Evolutionary conservation across 108 stramenopile genomes (phyloP).

Genomic region (Cyclostephanos tholiformis): DNA sequence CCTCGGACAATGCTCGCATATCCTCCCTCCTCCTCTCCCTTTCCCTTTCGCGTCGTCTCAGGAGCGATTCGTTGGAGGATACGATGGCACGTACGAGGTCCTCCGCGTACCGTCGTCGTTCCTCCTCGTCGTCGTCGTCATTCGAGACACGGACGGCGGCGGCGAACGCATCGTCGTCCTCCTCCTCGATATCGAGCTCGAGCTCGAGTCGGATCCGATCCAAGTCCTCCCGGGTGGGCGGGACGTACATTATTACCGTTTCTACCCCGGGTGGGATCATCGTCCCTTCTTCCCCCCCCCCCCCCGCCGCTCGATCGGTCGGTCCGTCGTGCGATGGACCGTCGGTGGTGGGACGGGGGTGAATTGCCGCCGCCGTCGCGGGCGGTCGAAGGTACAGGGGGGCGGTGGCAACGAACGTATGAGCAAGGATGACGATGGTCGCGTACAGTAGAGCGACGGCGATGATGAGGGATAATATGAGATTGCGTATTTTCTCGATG

Average conservation of each 20-base stretch:
- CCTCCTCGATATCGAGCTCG: too few relatives aligned
- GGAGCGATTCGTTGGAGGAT: constrained; percentile 14
- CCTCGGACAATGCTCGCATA: constrained; percentile 6
- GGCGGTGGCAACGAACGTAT: constrained; percentile 8
- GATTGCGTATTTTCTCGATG: neutral
- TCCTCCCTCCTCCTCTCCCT: neutral
- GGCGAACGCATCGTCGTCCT: too few relatives aligned
- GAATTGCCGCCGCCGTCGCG: too few relatives aligned
- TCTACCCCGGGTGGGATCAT: too few relatives aligned
- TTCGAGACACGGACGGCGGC: too few relatives aligned
- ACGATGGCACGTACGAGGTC: constrained; percentile 10
- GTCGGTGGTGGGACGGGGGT: too few relatives aligned
- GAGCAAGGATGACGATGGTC: constrained; percentile 22
- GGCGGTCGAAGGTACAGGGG: too few relatives aligned
- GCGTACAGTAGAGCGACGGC: constrained; percentile 12
- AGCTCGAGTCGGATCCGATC: constrained; percentile 24
- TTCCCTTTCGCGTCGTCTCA: constrained; percentile 8
- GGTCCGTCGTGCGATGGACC: too few relatives aligned
- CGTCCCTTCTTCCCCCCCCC: too few relatives aligned
- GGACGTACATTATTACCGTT: constrained; percentile 26
- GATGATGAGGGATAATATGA: constrained; percentile 10
- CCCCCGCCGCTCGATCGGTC: too few relatives aligned
- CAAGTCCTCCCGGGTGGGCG: constrained; percentile 35
- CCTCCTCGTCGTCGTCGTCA: too few relatives aligned
- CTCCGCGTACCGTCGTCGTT: too few relatives aligned